Conservation (phyloP, 805 yeast genomes). For the Ogataea degrootiae region DNA sequence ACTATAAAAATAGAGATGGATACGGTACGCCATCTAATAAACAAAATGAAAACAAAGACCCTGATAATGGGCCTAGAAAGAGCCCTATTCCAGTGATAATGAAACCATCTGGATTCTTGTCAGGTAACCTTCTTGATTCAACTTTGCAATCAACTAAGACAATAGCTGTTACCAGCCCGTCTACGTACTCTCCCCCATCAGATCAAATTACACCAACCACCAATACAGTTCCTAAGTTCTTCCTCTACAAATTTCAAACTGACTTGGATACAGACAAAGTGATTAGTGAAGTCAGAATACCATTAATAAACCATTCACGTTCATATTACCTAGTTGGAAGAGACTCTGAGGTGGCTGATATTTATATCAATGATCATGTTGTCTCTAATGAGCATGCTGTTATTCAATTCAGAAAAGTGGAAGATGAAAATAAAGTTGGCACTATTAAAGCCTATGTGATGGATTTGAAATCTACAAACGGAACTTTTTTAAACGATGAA, state of each 20-base stretch:
- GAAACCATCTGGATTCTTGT: slow-evolving; percentile 17
- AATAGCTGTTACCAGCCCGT: background rate
- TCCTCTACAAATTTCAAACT: slow-evolving; percentile 16
- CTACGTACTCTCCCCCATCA: slow-evolving; percentile 16
- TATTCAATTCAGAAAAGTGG: slow-evolving; percentile 21
- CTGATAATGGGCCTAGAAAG: background rate
- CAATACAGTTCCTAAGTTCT: slow-evolving; percentile 7
- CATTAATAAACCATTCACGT: slow-evolving; percentile 15
- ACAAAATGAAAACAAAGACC: no score
- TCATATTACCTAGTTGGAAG: slow-evolving; percentile 27
- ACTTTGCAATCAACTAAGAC: no score
- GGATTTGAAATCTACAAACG: slow-evolving; percentile 27
- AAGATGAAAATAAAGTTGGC: background rate
- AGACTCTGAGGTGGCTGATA: slow-evolving; percentile 15
- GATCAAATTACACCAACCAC: slow-evolving; percentile 16
- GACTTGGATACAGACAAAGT: slow-evolving; percentile 5
- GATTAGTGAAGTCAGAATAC: slow-evolving; percentile 10
- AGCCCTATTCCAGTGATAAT: slow-evolving; percentile 16
- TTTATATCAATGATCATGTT: slow-evolving; percentile 14
- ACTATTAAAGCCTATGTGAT: slow-evolving; percentile 17
- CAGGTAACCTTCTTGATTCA: background rate
- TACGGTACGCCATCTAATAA: no score
- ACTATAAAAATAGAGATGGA: no score
- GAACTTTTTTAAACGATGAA: slow-evolving; percentile 26
- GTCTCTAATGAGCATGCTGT: slow-evolving; percentile 28